These are phyloP conservation scores for Diutina sp. DNA, from an alignment of 1,139 yeast species.

Conservation along the genomic window DNA sequence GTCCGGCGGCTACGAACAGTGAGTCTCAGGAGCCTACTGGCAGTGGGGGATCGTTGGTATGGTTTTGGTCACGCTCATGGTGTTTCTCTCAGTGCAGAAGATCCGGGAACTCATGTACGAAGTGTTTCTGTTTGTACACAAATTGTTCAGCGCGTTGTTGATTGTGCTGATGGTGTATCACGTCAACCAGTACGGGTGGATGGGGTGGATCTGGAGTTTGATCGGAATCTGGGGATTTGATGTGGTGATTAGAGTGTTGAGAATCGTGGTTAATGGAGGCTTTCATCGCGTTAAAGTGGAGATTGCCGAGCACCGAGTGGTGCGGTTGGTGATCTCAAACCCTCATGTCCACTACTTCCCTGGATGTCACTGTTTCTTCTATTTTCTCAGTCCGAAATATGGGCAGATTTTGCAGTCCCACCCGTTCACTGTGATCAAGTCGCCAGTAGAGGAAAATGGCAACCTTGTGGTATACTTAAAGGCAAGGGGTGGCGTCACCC, in stretches of 20 bases:
- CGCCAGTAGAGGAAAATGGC: constrained; percentile 6
- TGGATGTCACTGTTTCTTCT: constrained; percentile 7
- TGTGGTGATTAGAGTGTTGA: constrained; percentile 5
- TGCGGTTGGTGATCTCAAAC: constrained; percentile 7
- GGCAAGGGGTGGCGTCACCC: constrained; percentile 6
- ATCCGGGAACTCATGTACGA: constrained; percentile 7
- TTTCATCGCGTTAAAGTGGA: constrained; percentile 4
- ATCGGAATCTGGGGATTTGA: constrained; percentile 7
- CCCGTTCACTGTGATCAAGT: constrained; percentile 7
- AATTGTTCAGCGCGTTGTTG: constrained; percentile 7
- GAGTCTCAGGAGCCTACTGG: constrained; percentile 8
- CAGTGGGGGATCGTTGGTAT: constrained; percentile 8
- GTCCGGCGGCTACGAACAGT: constrained; percentile 5
- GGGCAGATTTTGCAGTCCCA: constrained; percentile 8
- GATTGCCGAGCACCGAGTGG: constrained; percentile 5
- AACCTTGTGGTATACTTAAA: constrained; percentile 6
- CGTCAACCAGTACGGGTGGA: constrained; percentile 7
- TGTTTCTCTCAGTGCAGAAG: constrained; percentile 5
- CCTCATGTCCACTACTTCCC: constrained; percentile 5
- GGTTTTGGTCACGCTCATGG: constrained; percentile 4
- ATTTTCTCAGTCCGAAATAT: constrained; percentile 7
- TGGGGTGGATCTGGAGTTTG: constrained; percentile 8
- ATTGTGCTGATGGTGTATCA: constrained; percentile 8
- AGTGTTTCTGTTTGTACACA: constrained; percentile 6
- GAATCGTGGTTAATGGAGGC: constrained; percentile 7